phyloP scores from a whole-genome alignment of 83 land plant species.

The Picea abies region DNA sequence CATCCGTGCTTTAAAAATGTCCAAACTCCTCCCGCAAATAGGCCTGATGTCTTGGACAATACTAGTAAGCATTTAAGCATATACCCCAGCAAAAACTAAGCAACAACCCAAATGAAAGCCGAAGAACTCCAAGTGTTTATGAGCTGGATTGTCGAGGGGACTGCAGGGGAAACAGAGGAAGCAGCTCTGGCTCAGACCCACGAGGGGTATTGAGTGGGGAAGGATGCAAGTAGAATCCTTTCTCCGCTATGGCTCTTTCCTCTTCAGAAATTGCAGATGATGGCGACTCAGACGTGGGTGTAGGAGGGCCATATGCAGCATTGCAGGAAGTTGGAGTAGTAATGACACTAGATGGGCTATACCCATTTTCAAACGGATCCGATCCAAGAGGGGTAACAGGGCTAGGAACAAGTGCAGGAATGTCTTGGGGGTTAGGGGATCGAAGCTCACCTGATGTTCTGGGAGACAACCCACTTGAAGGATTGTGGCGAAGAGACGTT shows the following conservation, averaged over 20 bases:
- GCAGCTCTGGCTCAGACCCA: conserved; percentile 26
- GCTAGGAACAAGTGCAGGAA: conserved; percentile 30
- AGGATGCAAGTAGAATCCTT: conserved; percentile 33
- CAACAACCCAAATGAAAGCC: not conserved
- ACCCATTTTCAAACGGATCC: conserved; percentile 4
- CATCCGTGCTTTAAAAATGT: too few relatives aligned
- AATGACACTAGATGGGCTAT: not conserved
- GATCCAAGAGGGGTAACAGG: conserved; percentile 43
- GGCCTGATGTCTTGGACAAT: too few relatives aligned
- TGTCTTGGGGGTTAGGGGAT: conserved; percentile 20
- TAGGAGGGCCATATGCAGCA: not conserved
- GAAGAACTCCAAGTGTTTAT: not conserved
- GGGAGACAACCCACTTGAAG: conserved; percentile 9
- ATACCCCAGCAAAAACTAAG: not conserved
- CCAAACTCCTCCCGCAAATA: too few relatives aligned
- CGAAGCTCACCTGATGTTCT: conserved; percentile 22
- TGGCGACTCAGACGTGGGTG: conserved; percentile 2
- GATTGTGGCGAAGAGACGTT: conserved; percentile 16
- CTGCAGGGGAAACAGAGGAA: conserved; percentile 32
- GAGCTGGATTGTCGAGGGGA: conserved; percentile 18
- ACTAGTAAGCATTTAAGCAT: not conserved
- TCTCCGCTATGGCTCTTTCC: conserved; percentile 26
- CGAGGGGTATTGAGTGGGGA: conserved; percentile 16
- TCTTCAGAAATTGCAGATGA: conserved; percentile 6
- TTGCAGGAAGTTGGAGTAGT: conserved; percentile 12